These are phyloP conservation scores for Phytophthora multivora DNA, from an alignment of 352 stramenopile species.

Conservation along the genomic window DNA sequence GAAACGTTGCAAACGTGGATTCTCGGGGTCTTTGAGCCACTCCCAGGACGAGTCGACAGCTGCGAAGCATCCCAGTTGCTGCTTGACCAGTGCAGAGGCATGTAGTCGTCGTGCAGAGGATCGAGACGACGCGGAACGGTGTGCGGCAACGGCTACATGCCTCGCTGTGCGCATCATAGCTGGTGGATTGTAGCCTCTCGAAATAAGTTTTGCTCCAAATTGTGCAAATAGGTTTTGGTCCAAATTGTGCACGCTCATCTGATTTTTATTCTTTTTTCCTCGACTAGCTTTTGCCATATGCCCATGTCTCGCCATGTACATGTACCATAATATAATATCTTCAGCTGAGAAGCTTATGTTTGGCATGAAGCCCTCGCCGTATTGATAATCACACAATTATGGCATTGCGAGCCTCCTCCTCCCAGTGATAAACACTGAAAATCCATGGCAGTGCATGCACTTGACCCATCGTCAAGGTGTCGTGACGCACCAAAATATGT, in stretches of 20 bases:
- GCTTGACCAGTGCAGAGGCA: slow-evolving; percentile 1
- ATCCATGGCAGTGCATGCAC: slow-evolving; percentile 3
- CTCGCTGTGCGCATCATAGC: slow-evolving; percentile 12
- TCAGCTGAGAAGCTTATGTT: slow-evolving; percentile 9
- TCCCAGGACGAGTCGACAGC: slow-evolving; percentile 33
- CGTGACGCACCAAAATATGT: slow-evolving; percentile 16
- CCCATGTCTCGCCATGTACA: not conserved
- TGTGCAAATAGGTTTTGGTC: not conserved
- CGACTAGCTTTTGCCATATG: slow-evolving; percentile 15
- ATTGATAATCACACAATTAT: slow-evolving; percentile 8
- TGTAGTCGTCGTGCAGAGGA: not conserved
- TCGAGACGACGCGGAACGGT: not conserved
- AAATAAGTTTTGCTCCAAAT: not conserved
- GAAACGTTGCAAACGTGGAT: slow-evolving; percentile 60
- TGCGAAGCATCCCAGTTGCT: slow-evolving; percentile 21
- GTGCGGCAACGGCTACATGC: not conserved
- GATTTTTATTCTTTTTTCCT: slow-evolving; percentile 5
- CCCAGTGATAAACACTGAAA: slow-evolving; percentile 15
- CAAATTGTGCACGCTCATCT: slow-evolving; percentile 14
- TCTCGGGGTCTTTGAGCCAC: slow-evolving; percentile 57
- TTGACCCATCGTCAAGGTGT: slow-evolving; percentile 1
- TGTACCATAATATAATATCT: too few relatives aligned
- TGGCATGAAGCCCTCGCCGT: not conserved
- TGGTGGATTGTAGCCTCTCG: slow-evolving; percentile 3
- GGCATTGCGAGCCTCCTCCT: not conserved